phyloP scores from a whole-genome alignment of 129 eudicot genomes.

The Centaurea solstitialis region DNA sequence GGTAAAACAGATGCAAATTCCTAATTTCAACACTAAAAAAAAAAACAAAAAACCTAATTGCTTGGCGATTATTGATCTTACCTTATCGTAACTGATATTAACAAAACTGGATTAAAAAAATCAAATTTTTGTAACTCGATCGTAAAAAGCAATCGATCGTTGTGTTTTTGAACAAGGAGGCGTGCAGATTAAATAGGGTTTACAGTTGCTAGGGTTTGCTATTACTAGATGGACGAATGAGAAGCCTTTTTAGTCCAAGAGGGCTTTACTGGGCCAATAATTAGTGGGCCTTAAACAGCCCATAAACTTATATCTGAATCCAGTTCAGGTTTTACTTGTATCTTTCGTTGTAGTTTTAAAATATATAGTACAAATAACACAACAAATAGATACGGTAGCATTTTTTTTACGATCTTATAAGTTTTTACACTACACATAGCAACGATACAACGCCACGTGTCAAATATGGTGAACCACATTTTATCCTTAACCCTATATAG shows the following conservation, averaged over 20 bases:
- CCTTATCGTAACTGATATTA: background rate
- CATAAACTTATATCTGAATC: no score
- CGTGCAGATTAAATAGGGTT: conserved; percentile 36
- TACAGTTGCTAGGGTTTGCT: conserved; percentile 42
- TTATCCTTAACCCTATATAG: no score
- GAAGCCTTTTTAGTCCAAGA: background rate
- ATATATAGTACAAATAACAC: no score
- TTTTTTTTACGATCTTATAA: no score
- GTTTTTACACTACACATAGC: no score
- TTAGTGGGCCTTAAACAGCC: background rate
- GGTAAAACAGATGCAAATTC: conserved; percentile 72
- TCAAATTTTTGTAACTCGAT: background rate
- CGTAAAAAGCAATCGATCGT: background rate
- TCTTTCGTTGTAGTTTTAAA: no score
- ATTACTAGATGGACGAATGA: background rate
- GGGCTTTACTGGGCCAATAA: background rate
- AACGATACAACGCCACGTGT: no score
- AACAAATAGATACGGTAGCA: no score
- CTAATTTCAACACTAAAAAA: background rate
- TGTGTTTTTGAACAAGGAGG: background rate
- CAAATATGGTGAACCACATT: no score
- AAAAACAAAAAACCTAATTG: background rate
- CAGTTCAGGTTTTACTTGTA: no score
- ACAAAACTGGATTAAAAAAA: background rate
- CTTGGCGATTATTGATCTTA: background rate